phyloP scores from a whole-genome alignment of 305 asterid genomes.

The Fraxinus velutina region DNA sequence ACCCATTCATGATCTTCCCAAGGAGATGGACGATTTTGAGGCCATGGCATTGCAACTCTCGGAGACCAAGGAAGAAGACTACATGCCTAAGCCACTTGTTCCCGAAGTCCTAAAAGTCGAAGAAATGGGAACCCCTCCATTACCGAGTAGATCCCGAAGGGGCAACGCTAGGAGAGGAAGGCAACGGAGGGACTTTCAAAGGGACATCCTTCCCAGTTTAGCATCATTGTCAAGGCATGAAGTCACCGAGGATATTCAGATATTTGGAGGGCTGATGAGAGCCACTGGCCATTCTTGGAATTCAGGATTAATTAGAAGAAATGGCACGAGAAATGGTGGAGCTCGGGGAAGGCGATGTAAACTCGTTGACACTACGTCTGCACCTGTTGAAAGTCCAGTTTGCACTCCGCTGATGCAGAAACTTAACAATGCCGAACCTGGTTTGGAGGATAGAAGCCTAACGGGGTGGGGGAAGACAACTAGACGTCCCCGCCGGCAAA shows the following conservation, averaged over 20 bases:
- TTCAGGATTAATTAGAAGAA: conserved; percentile 60
- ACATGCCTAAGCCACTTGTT: conserved; percentile 67
- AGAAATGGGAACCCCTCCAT: conserved; percentile 32
- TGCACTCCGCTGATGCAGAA: conserved; percentile 45
- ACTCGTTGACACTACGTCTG: conserved; percentile 33
- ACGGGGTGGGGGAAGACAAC: conserved; percentile 97
- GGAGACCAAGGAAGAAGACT: conserved; percentile 68
- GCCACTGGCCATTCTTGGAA: conserved; percentile 75
- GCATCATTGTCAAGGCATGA: conserved; percentile 77
- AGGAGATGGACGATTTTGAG: conserved; percentile 79
- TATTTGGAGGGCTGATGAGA: conserved; percentile 79
- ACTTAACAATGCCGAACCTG: conserved; percentile 40
- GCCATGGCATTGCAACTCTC: conserved; percentile 59
- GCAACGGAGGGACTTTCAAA: conserved; percentile 83
- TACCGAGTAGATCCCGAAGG: conserved; percentile 50
- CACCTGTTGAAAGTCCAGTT: conserved; percentile 27
- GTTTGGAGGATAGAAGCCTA: conserved; percentile 73
- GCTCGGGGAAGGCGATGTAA: conserved; percentile 59
- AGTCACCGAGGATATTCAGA: conserved; percentile 89
- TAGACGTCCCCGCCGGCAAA: conserved; percentile 82
- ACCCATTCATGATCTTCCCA: conserved; percentile 19
- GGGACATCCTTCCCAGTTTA: conserved; percentile 87
- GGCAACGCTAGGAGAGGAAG: conserved; percentile 89
- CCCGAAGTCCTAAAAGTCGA: conserved; percentile 45
- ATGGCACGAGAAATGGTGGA: conserved; percentile 52